Conservation (phyloP, 192 early-diverging fungal genomes). For the Oehlia diaphana region DNA sequence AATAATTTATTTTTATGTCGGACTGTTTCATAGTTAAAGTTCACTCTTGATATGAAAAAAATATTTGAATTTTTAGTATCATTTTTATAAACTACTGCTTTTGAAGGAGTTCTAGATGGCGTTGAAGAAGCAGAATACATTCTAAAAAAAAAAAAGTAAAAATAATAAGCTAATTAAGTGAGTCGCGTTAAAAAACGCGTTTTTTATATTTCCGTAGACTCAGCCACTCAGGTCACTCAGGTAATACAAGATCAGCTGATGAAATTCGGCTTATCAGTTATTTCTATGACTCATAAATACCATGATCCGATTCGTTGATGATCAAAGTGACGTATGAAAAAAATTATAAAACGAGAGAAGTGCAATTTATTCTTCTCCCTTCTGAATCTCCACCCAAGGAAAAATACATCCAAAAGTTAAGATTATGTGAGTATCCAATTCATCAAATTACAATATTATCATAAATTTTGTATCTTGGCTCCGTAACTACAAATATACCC, state of each 20-base stretch:
- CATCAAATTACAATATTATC: not conserved
- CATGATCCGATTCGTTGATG: not conserved
- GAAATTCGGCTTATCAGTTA: not conserved
- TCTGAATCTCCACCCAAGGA: constrained; percentile 20
- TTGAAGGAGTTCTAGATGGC: not conserved
- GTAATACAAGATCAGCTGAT: not conserved
- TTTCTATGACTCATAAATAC: not conserved
- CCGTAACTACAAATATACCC: not conserved
- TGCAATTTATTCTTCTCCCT: constrained; percentile 10
- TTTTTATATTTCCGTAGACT: too few relatives aligned
- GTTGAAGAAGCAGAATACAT: not conserved
- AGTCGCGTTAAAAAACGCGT: not conserved
- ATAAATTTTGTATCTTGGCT: not conserved
- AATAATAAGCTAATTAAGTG: not conserved
- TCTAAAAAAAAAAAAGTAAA: too few relatives aligned
- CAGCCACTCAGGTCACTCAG: too few relatives aligned
- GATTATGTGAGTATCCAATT: constrained; percentile 31
- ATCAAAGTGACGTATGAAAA: constrained; percentile 5
- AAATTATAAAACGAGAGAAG: constrained; percentile 1
- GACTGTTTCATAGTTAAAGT: not conserved
- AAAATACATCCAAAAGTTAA: constrained; percentile 22
- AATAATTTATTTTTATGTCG: not conserved
- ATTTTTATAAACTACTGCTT: not conserved
- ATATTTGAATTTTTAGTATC: not conserved
- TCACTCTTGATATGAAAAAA: not conserved